Base-by-base conservation (phyloP, 2,329 filamentous ascomycete genomes). In the Didymella arachidicola region DNA sequence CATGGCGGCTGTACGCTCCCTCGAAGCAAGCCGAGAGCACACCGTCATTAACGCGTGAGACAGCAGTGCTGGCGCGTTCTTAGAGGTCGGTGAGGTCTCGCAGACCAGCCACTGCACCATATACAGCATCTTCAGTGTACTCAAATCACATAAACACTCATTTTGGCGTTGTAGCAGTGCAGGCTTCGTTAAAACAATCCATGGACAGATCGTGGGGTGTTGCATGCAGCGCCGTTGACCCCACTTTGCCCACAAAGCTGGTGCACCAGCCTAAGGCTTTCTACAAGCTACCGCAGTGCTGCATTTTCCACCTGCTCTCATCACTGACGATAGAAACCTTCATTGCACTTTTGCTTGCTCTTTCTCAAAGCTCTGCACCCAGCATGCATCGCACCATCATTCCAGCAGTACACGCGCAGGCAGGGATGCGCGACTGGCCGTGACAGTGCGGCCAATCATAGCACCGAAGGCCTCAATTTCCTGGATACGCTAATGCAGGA, bases 401-500 rank as follows among this genome's bases (percentile, higher is more conserved):
- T 60, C 52, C 57, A 55, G 41, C 57, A 55, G 19, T 18, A 52
- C 45, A 38, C 34, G 47, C 41, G 43, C 51, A 47, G 34, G 43
- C 61, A 63, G 61, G 61, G 61, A 54, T 63, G 48, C 39, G 43
- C 18, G 29, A 30, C 51, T 53, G 53, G 47, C 56, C 45, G 43
- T 27, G 42, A 26, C 38, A 25, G 36, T 39, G 16, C 36, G 32
- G 48, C 71, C 67, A 75, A 74, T 74, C 50, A 71, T 44, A 46
- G 6, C 34, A 19, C 60, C 8, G 16, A 49, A 48, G 25, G n/a
- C 43, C 30, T 61, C 52, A 59, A 62, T 70, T 68, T 60, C 69
- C 68, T 70, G 67, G 67, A 46, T 66, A 55, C 72, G 72, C 73
- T 76, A 76, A 76, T 75, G 73, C 71, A 72, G 61, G 70, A 73